These are phyloP conservation scores for Sporisorium reilianum DNA, from an alignment of 1,284 basidiomycete genomes.

Conservation along the genomic window DNA sequence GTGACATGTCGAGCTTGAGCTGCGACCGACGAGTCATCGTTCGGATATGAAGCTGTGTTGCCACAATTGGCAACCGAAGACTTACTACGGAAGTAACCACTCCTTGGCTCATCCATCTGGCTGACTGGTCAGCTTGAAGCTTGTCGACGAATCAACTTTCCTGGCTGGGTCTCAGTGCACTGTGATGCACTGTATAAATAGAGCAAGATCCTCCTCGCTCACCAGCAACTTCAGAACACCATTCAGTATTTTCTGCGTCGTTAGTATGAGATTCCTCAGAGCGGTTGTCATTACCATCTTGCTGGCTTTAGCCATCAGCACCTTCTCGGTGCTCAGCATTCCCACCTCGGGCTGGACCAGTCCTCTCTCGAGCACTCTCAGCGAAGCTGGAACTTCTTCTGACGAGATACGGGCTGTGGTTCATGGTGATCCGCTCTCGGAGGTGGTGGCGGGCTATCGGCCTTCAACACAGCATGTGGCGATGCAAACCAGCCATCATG, in stretches of 20 bases:
- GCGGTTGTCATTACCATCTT: no score
- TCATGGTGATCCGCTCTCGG: neutral
- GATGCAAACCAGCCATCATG: neutral
- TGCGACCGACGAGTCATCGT: no score
- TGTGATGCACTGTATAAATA: slow-evolving; percentile 6
- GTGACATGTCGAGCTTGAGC: no score
- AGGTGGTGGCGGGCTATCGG: neutral
- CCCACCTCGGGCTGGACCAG: neutral
- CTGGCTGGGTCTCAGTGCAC: no score
- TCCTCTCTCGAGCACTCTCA: neutral
- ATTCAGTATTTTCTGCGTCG: no score
- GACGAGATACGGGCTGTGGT: neutral
- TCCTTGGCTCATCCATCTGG: no score
- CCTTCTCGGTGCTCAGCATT: neutral
- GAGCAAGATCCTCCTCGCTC: neutral
- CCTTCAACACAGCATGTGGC: neutral
- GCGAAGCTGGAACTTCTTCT: neutral
- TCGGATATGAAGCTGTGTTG: no score
- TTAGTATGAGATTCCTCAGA: neutral
- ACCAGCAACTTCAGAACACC: neutral
- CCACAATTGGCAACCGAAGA: no score
- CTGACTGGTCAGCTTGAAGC: no score
- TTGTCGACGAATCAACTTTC: no score
- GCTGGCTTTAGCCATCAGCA: neutral
- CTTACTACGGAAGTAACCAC: no score